A percentile compares a stretch with the other conserved stretches of the same genome.
These are phyloP conservation scores for Boletales sp. DNA, from an alignment of 768 basidiomycete genomes.

Conservation along the genomic window DNA sequence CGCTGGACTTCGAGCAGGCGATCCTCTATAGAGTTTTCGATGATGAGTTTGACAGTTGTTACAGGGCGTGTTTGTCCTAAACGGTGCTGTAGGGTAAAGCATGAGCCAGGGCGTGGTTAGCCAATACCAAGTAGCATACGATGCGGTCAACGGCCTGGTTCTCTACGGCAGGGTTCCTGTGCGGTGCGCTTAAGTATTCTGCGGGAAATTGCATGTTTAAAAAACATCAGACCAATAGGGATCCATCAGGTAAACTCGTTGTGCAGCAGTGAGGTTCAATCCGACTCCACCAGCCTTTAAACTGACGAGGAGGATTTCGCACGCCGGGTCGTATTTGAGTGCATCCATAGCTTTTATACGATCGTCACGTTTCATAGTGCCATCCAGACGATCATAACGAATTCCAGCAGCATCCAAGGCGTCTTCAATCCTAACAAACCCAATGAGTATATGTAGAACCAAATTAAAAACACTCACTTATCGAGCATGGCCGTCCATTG, in stretches of 20 bases:
- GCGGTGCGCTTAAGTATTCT: not conserved
- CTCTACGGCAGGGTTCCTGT: constrained; percentile 94
- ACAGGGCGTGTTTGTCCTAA: constrained; percentile 93
- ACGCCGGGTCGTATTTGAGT: constrained; percentile 82
- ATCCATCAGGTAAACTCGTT: constrained; percentile 93
- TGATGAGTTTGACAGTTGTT: constrained; percentile 88
- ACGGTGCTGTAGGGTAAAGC: constrained; percentile 63
- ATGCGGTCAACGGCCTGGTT: constrained; percentile 98
- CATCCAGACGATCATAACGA: constrained; percentile 88
- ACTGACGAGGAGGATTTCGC: constrained; percentile 94
- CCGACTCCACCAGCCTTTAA: constrained; percentile 97
- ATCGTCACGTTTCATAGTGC: constrained; percentile 97
- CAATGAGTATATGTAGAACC: constrained; percentile 1
- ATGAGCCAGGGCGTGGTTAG: not conserved
- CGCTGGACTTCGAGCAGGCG: constrained; percentile 89
- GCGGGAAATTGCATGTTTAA: not conserved
- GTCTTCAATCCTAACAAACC: constrained; percentile 70
- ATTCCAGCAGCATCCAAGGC: constrained; percentile 81
- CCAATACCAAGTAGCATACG: constrained; percentile 45
- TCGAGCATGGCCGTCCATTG: constrained; percentile 96
- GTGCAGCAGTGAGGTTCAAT: constrained; percentile 91
- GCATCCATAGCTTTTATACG: constrained; percentile 89
- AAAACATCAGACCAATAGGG: constrained; percentile 73
- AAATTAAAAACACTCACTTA: constrained; percentile 46
- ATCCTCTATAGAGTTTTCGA: constrained; percentile 91